These are phyloP conservation scores for Candida mesenterica DNA, from an alignment of 1,139 yeast species.

Conservation along the genomic window DNA sequence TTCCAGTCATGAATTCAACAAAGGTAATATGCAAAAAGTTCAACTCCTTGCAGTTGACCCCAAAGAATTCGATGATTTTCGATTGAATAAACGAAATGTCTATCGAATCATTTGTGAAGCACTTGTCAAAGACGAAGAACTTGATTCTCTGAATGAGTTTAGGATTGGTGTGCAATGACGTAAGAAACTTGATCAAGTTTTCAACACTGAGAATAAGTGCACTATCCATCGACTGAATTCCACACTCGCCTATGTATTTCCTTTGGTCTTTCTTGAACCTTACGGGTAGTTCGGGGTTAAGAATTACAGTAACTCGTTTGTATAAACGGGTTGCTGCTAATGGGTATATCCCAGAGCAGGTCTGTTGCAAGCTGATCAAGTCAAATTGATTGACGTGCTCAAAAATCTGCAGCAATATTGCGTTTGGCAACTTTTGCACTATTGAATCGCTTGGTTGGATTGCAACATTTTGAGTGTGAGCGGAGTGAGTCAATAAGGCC, in stretches of 20 bases:
- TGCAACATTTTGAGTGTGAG: neutral
- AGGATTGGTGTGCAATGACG: conserved; percentile 19
- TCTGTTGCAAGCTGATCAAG: conserved; percentile 24
- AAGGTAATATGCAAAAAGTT: conserved; percentile 38
- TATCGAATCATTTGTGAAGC: conserved; percentile 18
- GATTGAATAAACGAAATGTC: conserved; percentile 22
- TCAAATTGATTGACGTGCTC: conserved; percentile 34
- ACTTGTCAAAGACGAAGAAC: conserved; percentile 38
- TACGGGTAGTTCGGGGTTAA: conserved; percentile 31
- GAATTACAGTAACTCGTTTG: conserved; percentile 30
- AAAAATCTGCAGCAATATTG: conserved; percentile 15
- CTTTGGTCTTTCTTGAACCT: conserved; percentile 15
- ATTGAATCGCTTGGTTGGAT: neutral
- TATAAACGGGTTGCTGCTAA: conserved; percentile 29
- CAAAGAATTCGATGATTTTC: conserved; percentile 29
- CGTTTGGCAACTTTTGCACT: conserved; percentile 12
- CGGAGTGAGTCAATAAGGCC: neutral
- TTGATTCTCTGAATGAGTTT: conserved; percentile 24
- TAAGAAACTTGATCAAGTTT: conserved; percentile 22
- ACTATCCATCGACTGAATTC: conserved; percentile 32
- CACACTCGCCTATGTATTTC: conserved; percentile 29
- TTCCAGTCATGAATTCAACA: conserved; percentile 28
- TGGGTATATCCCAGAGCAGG: conserved; percentile 24
- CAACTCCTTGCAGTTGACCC: conserved; percentile 22
- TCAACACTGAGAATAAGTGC: conserved; percentile 24